These are phyloP conservation scores for Xylaria bambusicola DNA, from an alignment of 495 filamentous ascomycete genomes.

Conservation along the genomic window DNA sequence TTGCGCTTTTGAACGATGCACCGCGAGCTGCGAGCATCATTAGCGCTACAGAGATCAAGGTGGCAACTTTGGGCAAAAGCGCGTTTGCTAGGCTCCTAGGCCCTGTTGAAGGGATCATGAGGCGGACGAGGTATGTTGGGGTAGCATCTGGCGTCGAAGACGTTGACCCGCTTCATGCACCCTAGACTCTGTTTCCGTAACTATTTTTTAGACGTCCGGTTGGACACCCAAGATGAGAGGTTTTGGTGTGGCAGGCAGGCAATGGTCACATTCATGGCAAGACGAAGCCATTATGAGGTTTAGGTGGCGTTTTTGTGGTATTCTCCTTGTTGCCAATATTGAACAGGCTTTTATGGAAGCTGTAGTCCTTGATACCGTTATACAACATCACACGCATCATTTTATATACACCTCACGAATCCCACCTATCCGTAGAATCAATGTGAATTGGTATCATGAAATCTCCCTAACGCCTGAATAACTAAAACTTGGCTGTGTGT, in stretches of 20 bases:
- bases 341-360: slow-evolving; percentile 17
- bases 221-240: slow-evolving; percentile 7
- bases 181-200: slow-evolving; percentile 3
- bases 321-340: slow-evolving; percentile 21
- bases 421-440: not conserved
- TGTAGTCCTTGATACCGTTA: slow-evolving; percentile 28
- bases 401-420: slow-evolving; percentile 7
- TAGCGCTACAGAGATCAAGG: slow-evolving; percentile 81
- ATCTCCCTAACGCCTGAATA: slow-evolving; percentile 4
- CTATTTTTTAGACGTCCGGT: slow-evolving; percentile 14
- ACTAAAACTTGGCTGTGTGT: not conserved
- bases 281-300: slow-evolving; percentile 18
- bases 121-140: slow-evolving; percentile 64
- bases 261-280: slow-evolving; percentile 17
- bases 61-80: slow-evolving; percentile 89
- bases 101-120: slow-evolving; percentile 92
- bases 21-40: slow-evolving; percentile 91
- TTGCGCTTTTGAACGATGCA: slow-evolving; percentile 89
- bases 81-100: slow-evolving; percentile 93
- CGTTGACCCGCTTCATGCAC: slow-evolving; percentile 51
- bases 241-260: slow-evolving; percentile 19
- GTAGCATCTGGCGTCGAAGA: slow-evolving; percentile 56
- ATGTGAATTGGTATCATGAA: slow-evolving; percentile 17
- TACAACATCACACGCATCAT: slow-evolving; percentile 19
- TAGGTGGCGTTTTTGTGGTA: slow-evolving; percentile 33